Evolutionary conservation across 345 rosid species (phyloP).

Genomic region (Dipteronia dyeriana): DNA sequence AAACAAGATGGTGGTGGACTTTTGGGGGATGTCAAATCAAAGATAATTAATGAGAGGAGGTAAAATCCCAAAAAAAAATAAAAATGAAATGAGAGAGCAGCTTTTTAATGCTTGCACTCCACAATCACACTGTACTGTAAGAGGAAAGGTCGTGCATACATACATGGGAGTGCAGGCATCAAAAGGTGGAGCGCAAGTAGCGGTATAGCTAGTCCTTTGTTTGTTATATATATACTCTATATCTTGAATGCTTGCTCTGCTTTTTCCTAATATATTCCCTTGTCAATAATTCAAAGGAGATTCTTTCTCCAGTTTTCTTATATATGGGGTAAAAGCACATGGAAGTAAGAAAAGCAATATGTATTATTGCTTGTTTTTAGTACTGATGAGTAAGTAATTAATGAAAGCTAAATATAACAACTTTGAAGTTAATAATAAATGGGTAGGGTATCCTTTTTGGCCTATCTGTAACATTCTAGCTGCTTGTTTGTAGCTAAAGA

Average conservation of each 20-base stretch:
- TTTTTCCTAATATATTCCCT: not conserved
- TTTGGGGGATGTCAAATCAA: constrained; percentile 31
- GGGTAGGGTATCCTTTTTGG: constrained; percentile 7
- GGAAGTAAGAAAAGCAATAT: not conserved
- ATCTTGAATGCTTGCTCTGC: not conserved
- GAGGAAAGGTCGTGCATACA: constrained; percentile 25
- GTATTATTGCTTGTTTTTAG: not conserved
- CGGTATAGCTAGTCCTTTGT: not conserved
- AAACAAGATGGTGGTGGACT: constrained; percentile 13
- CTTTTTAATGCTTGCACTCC: constrained; percentile 54
- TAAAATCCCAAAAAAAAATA: not conserved
- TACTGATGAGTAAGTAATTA: too few relatives aligned
- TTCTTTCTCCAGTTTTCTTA: constrained; percentile 4
- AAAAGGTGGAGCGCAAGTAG: constrained; percentile 17
- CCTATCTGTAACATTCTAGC: constrained; percentile 10
- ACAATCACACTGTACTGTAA: constrained; percentile 28
- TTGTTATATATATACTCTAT: not conserved
- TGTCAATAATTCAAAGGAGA: constrained; percentile 5
- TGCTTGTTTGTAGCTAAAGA: constrained; percentile 25
- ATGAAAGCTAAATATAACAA: not conserved
- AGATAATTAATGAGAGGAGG: constrained; percentile 19
- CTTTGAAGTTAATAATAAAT: constrained; percentile 10
- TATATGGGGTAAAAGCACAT: not conserved
- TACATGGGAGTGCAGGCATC: constrained; percentile 17
- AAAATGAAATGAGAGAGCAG: constrained; percentile 23